These are phyloP conservation scores for Tulasnella sp. DNA, from an alignment of 768 basidiomycete species.

Conservation along the genomic window DNA sequence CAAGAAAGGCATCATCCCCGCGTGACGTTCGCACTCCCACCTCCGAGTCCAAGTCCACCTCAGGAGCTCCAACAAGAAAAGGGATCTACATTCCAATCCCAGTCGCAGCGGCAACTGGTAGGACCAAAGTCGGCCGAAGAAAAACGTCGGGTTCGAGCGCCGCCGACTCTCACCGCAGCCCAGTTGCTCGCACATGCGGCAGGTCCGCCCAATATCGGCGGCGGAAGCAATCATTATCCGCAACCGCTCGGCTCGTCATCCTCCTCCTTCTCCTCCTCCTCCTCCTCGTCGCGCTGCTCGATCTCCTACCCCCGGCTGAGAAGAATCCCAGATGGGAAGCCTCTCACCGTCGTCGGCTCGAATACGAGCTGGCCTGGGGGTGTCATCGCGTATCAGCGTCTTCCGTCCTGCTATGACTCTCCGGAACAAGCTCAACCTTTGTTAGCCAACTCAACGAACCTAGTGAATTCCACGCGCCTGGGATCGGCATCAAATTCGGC, in stretches of 20 bases:
- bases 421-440: neutral
- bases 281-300: neutral
- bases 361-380: neutral
- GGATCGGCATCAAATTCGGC: neutral
- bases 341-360: neutral
- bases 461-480: neutral
- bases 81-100: neutral
- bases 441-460: neutral
- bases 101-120: neutral
- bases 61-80: neutral
- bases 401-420: constrained; percentile 2
- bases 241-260: neutral
- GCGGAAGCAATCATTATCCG: neutral
- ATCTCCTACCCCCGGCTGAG: neutral
- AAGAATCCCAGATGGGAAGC: neutral
- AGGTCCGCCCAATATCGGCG: neutral
- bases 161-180: neutral
- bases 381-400: neutral
- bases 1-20: neutral
- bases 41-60: constrained; percentile 1
- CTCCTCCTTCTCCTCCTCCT: neutral
- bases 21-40: constrained; percentile 6
- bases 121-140: neutral
- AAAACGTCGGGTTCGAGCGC: neutral
- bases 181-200: constrained; percentile 1